phyloP scores from a whole-genome alignment of 1,139 yeast genomes.

The Kodamaea sp. region DNA sequence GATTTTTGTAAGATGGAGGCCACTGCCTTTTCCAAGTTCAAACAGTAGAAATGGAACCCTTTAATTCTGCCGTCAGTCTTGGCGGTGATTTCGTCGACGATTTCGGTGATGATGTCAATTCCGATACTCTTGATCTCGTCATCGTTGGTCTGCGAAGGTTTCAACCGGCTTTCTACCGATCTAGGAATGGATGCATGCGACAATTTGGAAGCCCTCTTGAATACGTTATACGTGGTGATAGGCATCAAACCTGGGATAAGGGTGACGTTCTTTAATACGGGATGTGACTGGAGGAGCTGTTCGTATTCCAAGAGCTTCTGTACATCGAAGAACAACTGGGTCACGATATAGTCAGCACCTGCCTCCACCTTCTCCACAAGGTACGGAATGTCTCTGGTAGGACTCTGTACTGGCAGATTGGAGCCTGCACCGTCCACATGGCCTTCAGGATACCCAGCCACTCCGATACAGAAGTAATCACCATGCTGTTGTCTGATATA shows the following conservation, averaged over 20 bases:
- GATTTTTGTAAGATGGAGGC: conserved; percentile 79
- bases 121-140: conserved; percentile 84
- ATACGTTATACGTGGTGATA: conserved; percentile 83
- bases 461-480: conserved; percentile 81
- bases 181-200: conserved; percentile 87
- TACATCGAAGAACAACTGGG: conserved; percentile 48
- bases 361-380: conserved; percentile 55
- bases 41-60: conserved; percentile 89
- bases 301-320: conserved; percentile 43
- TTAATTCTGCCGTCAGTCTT: conserved; percentile 57
- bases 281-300: conserved; percentile 31
- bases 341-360: conserved; percentile 48
- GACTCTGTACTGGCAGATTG: conserved; percentile 51
- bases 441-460: conserved; percentile 96
- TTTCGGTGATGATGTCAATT: conserved; percentile 66
- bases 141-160: conserved; percentile 71
- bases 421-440: conserved; percentile 81
- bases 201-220: conserved; percentile 84
- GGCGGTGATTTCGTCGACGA: conserved; percentile 56
- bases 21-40: conserved; percentile 86
- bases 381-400: conserved; percentile 66
- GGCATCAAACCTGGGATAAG: conserved; percentile 96
- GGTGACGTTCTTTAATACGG: conserved; percentile 48
- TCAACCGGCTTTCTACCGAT: conserved; percentile 40
- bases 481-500: conserved; percentile 73